Evolutionary conservation across 169 alveolate species (phyloP), one percentile per base, ranked within the genome.

Genomic region (Cystoisospora suis): DNA sequence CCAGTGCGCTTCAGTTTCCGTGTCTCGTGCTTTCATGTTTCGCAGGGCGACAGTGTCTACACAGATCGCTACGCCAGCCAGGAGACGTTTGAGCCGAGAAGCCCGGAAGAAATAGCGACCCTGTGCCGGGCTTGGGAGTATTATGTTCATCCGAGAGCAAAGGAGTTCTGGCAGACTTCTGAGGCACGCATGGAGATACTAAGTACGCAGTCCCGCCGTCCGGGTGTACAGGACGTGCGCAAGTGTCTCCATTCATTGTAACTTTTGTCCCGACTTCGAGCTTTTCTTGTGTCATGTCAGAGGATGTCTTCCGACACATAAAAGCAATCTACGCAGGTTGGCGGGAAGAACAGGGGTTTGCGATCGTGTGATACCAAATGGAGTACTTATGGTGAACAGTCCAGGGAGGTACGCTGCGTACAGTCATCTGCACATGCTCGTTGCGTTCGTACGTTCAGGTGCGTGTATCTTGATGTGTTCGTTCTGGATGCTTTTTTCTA

Each of bases 111-210:
- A 90, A 94, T 96, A 15, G 94, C 95, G 20, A 95, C 95, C 81
- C 90, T 96, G 44, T 95, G 96, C 69, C 94, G 97, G 89, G 96
- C 98, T 4, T 97, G 98, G 98, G 98, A 96, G 44, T 95, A 96
- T 77, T 97, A 96, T 87, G 97, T 96, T n/a, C 99, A 97, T 81
- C 98, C 98, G 44, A 90, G 99, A 81, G 99, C 98, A 80, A 95
- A 96, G 87, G 96, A 95, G 69, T 96, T 96, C 79, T 97, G 98
- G 98, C 96, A 95, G 85, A 94, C 97, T 20, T 93, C 97, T 0
- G 97, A 96, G 47, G 96, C 94, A 75, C 94, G 96, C 29, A 95
- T 95, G 83, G 93, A 96, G 53, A 96, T 97, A n/a, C 81, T 97
- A 70, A 90, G 98, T 96, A 85, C 45, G 95, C 36, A n/a, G 65